Percentiles rank a stretch among this genome's conserved stretches.
Conservation (phyloP, 495 filamentous ascomycete genomes). For the Penicillium canariense region DNA sequence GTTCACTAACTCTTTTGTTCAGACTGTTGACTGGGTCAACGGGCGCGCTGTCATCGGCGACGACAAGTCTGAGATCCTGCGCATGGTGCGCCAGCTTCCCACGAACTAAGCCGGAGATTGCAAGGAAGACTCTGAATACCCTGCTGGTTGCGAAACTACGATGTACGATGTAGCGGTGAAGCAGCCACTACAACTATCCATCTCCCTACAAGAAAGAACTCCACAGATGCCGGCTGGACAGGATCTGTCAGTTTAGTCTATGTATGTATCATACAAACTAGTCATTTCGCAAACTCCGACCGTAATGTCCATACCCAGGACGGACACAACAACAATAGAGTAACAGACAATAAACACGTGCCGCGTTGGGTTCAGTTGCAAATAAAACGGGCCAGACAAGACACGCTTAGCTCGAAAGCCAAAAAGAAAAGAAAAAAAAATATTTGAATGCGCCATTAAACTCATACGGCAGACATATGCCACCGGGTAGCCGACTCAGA, state of each 20-base stretch:
- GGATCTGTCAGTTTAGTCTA: slow-evolving; percentile 1
- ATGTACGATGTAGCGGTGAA: too few relatives aligned
- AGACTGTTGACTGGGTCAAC: slow-evolving; percentile 93
- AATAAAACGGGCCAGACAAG: slow-evolving; percentile 14
- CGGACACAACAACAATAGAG: neutral
- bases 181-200: too few relatives aligned
- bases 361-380: neutral
- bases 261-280: slow-evolving; percentile 26
- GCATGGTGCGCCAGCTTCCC: slow-evolving; percentile 60
- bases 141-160: too few relatives aligned
- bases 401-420: slow-evolving; percentile 2
- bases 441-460: slow-evolving; percentile 38
- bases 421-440: slow-evolving; percentile 12
- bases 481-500: slow-evolving; percentile 18
- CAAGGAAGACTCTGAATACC: neutral
- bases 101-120: slow-evolving; percentile 11
- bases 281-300: slow-evolving; percentile 8
- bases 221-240: neutral
- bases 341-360: neutral
- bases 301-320: neutral
- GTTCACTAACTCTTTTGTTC: slow-evolving; percentile 16
- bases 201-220: too few relatives aligned
- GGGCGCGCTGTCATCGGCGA: slow-evolving; percentile 75
- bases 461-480: slow-evolving; percentile 19
- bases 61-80: slow-evolving; percentile 79